Evolutionary conservation across 805 yeast species (phyloP).

Genomic region (Nakazawaea wickerhamii): DNA sequence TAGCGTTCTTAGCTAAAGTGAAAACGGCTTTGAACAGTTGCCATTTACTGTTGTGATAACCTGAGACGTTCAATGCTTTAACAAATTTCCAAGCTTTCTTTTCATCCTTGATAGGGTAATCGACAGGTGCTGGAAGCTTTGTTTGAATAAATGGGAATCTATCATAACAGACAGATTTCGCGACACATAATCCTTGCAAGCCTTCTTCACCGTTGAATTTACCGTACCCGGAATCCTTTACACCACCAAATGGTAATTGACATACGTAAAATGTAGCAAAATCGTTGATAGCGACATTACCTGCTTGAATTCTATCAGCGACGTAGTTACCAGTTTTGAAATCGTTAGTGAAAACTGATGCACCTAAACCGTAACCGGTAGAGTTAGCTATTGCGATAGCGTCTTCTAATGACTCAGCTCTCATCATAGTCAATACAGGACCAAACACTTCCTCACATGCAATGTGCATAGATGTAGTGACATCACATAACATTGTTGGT

Average conservation of each 20-base stretch:
- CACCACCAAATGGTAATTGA: conserved; percentile 96
- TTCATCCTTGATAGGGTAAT: conserved; percentile 83
- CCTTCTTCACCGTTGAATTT: conserved; percentile 99
- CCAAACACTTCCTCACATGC: conserved; percentile 94
- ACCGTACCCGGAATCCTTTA: conserved; percentile 90
- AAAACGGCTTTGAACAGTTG: conserved; percentile 52
- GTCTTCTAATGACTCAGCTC: conserved; percentile 58
- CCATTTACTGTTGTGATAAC: conserved; percentile 76
- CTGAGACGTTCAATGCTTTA: conserved; percentile 72
- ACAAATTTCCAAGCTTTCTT: conserved; percentile 88
- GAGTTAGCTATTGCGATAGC: conserved; percentile 77
- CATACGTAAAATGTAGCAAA: conserved; percentile 95
- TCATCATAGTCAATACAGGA: conserved; percentile 78
- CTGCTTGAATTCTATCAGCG: conserved; percentile 63
- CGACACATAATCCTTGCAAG: conserved; percentile 78
- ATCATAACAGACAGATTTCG: conserved; percentile 86
- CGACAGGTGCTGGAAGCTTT: conserved; percentile 80
- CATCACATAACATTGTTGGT: conserved; percentile 86
- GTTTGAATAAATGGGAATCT: conserved; percentile 73
- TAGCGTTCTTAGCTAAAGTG: conserved; percentile 45
- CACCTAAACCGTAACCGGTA: conserved; percentile 87
- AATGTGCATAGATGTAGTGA: conserved; percentile 67
- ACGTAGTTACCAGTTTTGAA: conserved; percentile 53
- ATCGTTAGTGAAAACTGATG: conserved; percentile 76
- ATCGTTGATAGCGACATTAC: conserved; percentile 95